Conservation (phyloP, 1,284 basidiomycete genomes). For the Tilletia indica region DNA sequence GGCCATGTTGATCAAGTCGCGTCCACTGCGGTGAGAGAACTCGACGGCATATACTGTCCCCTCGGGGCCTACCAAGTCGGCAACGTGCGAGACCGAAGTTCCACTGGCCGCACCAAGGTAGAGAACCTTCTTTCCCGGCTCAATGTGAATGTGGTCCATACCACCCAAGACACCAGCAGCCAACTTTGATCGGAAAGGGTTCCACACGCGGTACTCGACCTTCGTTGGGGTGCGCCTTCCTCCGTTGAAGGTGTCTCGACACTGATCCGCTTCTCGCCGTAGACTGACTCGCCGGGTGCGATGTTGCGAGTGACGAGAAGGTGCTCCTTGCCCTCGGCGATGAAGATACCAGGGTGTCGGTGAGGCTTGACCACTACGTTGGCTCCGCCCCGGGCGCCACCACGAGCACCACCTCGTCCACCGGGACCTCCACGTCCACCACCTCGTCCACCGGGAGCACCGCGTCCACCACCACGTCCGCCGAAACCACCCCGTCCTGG, state of each 20-base stretch:
- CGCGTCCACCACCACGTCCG: constrained; percentile 20
- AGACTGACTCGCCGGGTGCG: constrained; percentile 94
- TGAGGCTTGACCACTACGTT: constrained; percentile 84
- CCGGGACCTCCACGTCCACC: constrained; percentile 36
- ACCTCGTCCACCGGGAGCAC: constrained; percentile 27
- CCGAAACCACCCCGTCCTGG: constrained; percentile 37
- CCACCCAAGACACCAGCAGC: constrained; percentile 96
- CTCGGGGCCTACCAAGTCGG: constrained; percentile 95
- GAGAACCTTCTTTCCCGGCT: constrained; percentile 90
- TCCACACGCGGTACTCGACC: constrained; percentile 98
- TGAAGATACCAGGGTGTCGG: constrained; percentile 78
- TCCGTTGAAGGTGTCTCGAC: constrained; percentile 66
- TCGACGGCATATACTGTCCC: constrained; percentile 97
- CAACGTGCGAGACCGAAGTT: constrained; percentile 96
- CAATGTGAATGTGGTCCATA: constrained; percentile 89
- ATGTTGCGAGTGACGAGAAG: constrained; percentile 97
- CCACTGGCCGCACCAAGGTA: constrained; percentile 95
- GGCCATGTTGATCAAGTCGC: constrained; percentile 98
- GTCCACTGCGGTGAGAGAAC: constrained; percentile 92
- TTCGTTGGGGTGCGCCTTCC: constrained; percentile 65
- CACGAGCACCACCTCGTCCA: constrained; percentile 39
- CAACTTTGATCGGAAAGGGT: constrained; percentile 95
- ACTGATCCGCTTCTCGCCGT: constrained; percentile 79
- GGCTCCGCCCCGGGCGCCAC: constrained; percentile 69
- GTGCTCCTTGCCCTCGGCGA: constrained; percentile 73